These are phyloP conservation scores for Catenaria anguillulae DNA, from an alignment of 371 early-diverging fungal genomes.

Conservation along the genomic window DNA sequence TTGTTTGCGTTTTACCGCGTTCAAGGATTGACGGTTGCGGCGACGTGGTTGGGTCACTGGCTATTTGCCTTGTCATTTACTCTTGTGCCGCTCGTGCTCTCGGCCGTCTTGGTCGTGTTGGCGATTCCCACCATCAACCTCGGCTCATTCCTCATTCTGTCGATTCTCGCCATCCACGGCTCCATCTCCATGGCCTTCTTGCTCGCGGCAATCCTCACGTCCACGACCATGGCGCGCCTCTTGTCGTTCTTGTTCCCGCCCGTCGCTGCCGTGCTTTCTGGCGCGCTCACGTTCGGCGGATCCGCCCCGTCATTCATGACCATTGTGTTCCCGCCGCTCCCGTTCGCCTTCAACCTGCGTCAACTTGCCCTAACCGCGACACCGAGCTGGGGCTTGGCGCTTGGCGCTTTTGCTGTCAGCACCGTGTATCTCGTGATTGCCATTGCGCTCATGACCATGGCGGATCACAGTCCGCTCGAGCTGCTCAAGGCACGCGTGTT, in stretches of 20 bases:
- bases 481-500: background rate
- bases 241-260: slow-evolving; percentile 2
- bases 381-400: background rate
- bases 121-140: background rate
- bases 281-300: background rate
- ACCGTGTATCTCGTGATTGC: background rate
- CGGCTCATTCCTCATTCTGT: background rate
- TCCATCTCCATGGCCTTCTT: background rate
- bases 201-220: background rate
- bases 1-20: slow-evolving; percentile 2
- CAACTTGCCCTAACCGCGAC: background rate
- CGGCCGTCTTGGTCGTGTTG: background rate
- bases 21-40: background rate
- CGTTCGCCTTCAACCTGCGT: background rate
- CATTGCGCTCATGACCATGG: background rate
- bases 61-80: background rate
- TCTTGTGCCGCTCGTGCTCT: background rate
- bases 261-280: background rate
- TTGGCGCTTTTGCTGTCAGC: background rate
- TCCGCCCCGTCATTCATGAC: too few relatives aligned
- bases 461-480: background rate
- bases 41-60: slow-evolving; percentile 1
- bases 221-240: background rate
- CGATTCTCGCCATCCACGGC: background rate
- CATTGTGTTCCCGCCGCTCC: slow-evolving; percentile 2